These are phyloP conservation scores for Curvularia lunata DNA, from an alignment of 2,329 filamentous ascomycete genomes.

Conservation along the genomic window DNA sequence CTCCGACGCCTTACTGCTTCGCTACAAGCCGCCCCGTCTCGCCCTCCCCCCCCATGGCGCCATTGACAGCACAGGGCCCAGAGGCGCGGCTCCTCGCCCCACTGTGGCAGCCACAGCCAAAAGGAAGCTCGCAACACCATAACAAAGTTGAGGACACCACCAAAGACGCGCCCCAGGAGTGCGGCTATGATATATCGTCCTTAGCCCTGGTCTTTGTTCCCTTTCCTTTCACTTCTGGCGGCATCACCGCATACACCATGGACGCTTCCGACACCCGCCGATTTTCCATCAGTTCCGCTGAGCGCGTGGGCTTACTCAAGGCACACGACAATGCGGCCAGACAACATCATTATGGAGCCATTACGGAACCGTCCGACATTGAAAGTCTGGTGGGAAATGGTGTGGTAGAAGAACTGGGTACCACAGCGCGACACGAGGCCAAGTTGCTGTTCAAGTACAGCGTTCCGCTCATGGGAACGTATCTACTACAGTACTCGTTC, in stretches of 20 bases:
- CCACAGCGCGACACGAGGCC: constrained; percentile 38
- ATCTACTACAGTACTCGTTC: constrained; percentile 62
- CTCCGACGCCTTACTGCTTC: constrained; percentile 13
- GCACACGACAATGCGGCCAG: constrained; percentile 30
- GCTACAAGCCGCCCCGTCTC: constrained; percentile 21
- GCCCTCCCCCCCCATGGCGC: constrained; percentile 16
- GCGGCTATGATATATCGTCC: constrained; percentile 32
- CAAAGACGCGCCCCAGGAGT: constrained; percentile 6
- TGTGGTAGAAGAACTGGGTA: constrained; percentile 29
- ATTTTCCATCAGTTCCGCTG: constrained; percentile 39
- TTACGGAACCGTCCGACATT: constrained; percentile 35
- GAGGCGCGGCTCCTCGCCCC: constrained; percentile 19
- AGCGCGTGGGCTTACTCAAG: constrained; percentile 34
- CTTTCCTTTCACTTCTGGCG: constrained; percentile 30
- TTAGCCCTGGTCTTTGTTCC: constrained; percentile 32
- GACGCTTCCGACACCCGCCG: constrained; percentile 40
- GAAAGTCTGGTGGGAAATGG: constrained; percentile 37
- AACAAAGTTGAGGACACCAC: constrained; percentile 4
- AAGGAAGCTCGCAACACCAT: constrained; percentile 8
- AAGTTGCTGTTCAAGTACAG: constrained; percentile 53
- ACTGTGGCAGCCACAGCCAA: constrained; percentile 16
- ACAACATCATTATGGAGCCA: constrained; percentile 36
- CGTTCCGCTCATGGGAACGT: constrained; percentile 60
- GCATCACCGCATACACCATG: constrained; percentile 34
- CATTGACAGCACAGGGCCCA: constrained; percentile 17